A percentile compares a stretch with the other conserved stretches of the same genome.
Evolutionary conservation across 2,329 filamentous ascomycete species (phyloP).

Genomic region (Fusarium sp.): DNA sequence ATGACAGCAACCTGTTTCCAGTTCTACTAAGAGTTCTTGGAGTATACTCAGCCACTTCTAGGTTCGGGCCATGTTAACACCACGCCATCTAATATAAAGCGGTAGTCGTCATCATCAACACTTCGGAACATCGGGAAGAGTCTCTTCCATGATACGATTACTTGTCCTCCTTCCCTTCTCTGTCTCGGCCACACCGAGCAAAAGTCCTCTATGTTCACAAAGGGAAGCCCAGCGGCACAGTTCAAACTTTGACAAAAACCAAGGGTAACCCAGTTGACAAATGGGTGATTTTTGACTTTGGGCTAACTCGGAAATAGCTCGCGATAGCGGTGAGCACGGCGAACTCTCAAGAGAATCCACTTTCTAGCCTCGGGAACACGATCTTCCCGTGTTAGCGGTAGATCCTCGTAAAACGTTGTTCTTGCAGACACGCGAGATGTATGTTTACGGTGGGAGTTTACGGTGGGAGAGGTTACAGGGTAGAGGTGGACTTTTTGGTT

Average conservation of each 20-base stretch:
- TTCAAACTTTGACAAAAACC: background rate
- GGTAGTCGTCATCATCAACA: background rate
- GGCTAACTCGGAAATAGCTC: background rate
- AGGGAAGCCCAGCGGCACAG: background rate
- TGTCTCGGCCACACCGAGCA: background rate
- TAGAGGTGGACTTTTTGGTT: background rate
- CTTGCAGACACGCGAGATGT: background rate
- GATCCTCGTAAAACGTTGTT: background rate
- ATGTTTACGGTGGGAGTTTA: background rate
- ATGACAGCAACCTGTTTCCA: background rate
- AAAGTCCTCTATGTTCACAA: background rate
- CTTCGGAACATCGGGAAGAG: background rate
- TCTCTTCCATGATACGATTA: background rate
- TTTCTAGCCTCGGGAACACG: background rate
- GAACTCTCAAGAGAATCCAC: background rate
- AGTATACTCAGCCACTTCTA: background rate
- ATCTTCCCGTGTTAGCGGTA: background rate
- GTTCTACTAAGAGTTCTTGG: background rate
- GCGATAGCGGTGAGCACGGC: background rate
- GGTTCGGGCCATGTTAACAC: background rate
- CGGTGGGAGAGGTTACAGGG: background rate
- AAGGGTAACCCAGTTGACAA: background rate
- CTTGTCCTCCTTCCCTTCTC: background rate
- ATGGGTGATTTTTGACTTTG: background rate
- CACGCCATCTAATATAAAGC: background rate